phyloP scores from a whole-genome alignment of 169 alveolate species.

The Plasmodium relictum region DNA sequence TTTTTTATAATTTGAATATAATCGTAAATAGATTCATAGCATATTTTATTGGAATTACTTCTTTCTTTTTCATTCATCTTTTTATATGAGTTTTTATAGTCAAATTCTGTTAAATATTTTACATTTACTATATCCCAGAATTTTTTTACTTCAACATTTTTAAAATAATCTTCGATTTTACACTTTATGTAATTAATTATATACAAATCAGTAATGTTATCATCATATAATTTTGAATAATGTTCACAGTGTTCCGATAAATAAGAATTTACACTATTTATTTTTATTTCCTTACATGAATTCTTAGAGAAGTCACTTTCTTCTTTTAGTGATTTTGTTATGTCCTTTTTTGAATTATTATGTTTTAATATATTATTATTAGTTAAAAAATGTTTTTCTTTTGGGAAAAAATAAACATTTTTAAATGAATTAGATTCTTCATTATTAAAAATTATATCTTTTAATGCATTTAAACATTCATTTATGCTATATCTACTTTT shows the following conservation, averaged over 20 bases:
- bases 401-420: slow-evolving; percentile 2
- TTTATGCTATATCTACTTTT: slow-evolving; percentile 59
- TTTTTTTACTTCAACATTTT: slow-evolving; percentile 65
- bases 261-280: neutral
- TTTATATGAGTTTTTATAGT: slow-evolving; percentile 15
- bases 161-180: slow-evolving; percentile 66
- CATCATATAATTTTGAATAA: neutral
- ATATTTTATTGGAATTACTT: neutral
- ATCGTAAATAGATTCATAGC: slow-evolving; percentile 54
- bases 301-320: neutral
- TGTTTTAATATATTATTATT: neutral
- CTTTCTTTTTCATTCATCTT: neutral
- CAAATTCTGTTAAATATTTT: slow-evolving; percentile 36
- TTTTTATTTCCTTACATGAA: neutral
- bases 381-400: neutral
- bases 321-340: neutral
- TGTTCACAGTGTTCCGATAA: neutral
- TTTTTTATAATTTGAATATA: slow-evolving; percentile 59
- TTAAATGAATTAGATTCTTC: slow-evolving; percentile 12
- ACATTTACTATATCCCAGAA: slow-evolving; percentile 63
- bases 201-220: slow-evolving; percentile 45
- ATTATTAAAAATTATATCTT: slow-evolving; percentile 7
- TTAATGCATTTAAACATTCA: slow-evolving; percentile 46
- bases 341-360: neutral
- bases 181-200: slow-evolving; percentile 41